A percentile compares a stretch with the other conserved stretches of the same genome.
Evolutionary conservation across 371 early-diverging fungal species (phyloP).

Genomic region (Syncephalastrum monosporum): DNA sequence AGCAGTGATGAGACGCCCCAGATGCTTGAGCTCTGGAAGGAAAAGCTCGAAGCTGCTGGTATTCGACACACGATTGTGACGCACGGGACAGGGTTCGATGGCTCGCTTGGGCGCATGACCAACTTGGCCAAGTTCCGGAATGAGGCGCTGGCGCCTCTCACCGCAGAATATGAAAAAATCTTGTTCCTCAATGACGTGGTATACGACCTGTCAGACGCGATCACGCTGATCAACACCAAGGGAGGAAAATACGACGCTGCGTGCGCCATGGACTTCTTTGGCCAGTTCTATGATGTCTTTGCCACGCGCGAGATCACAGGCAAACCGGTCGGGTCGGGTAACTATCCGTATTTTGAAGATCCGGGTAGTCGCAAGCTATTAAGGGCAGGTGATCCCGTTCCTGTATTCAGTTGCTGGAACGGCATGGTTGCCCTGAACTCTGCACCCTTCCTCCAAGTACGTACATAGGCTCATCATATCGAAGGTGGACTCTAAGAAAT

Average conservation of each 20-base stretch:
- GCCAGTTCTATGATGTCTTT: constrained; percentile 27
- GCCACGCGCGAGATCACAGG: constrained; percentile 27
- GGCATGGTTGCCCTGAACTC: constrained; percentile 25
- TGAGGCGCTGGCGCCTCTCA: constrained; percentile 19
- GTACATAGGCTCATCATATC: neutral
- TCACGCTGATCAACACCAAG: constrained; percentile 19
- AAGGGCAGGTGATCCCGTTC: constrained; percentile 11
- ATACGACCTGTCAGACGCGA: constrained; percentile 16
- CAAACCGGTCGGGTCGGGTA: constrained; percentile 21
- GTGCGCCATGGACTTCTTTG: constrained; percentile 31
- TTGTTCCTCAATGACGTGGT: constrained; percentile 32
- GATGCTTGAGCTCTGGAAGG: constrained; percentile 10
- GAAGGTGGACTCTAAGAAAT: neutral
- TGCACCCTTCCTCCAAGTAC: constrained; percentile 11
- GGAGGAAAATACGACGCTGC: constrained; percentile 25
- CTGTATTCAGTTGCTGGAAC: constrained; percentile 37
- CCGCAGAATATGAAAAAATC: constrained; percentile 16
- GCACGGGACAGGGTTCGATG: constrained; percentile 1
- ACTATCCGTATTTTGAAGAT: constrained; percentile 28
- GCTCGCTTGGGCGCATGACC: neutral
- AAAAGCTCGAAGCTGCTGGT: constrained; percentile 1
- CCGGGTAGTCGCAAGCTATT: constrained; percentile 13
- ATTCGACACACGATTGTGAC: constrained; percentile 18
- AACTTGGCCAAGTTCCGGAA: constrained; percentile 27
- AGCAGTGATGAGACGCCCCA: constrained; percentile 20